Base-by-base conservation (phyloP, 2,329 filamentous ascomycete genomes). In the Penicillium sp. region DNA sequence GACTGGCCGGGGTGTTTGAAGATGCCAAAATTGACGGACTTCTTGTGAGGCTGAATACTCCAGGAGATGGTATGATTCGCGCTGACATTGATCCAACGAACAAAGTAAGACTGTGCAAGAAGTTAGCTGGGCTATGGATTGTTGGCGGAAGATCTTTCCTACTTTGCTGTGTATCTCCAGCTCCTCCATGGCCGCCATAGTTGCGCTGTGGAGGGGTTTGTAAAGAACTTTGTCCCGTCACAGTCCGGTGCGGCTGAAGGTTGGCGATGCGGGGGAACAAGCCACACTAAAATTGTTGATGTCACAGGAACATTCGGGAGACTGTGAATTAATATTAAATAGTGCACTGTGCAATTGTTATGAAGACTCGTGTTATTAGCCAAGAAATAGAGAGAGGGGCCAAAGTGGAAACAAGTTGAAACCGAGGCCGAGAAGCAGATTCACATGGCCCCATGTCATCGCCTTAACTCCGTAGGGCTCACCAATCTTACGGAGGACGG, bases 131-230 rank as follows among this genome's bases (percentile, higher is more conserved):
- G 42, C 18, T 10, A 13, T 10, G 12, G 6, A 3, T 10, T 3
- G 14, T 39, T 8, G 8, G 18, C 22, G n/a, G 6, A 22, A 30
- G 25, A 16, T 38, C 0, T 22, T 28, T 22, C 33, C 25, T 80
- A 93, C 92, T 84, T 95, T 95, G 83, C 90, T 95, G 73, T 96
- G 92, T 60, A 99, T 89, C 72, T 97, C 89, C 61, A 99, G 80
- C 75, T 95, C 89, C 77, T 99, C 93, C 78, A 97, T 95, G 67
- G 88, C 89, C 52, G 89, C 90, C 91, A 95, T 95, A 50, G 40
- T 58, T 60, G 58, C 50, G 46, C 43, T 39, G 42, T 38, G 36
- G n/a, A 40, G 37, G n/a, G 46, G 30, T 44, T 33, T 33, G 44
- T 11, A 43, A 34, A 30, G 47, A 48, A 38, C 34, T 39, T 39